These are phyloP conservation scores for Leccinum subtestaceum DNA, from an alignment of 768 basidiomycete genomes.

Conservation along the genomic window DNA sequence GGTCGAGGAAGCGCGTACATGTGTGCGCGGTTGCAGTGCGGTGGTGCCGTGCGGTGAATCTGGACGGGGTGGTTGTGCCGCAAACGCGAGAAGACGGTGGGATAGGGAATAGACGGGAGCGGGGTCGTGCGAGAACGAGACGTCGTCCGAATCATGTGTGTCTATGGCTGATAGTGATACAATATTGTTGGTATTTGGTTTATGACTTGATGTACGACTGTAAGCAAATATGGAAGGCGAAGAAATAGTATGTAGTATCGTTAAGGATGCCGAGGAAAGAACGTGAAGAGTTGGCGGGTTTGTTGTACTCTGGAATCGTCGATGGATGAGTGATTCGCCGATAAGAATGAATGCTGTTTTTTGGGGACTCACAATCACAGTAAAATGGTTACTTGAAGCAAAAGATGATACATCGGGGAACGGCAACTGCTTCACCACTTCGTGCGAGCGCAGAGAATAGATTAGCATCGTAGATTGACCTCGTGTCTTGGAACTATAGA, in stretches of 20 bases:
- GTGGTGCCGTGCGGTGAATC: constrained; percentile 20
- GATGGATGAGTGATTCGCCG: not conserved
- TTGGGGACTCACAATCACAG: constrained; percentile 52
- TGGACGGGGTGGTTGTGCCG: constrained; percentile 35
- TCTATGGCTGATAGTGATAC: constrained; percentile 41
- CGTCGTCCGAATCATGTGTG: constrained; percentile 16
- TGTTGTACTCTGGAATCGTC: constrained; percentile 49
- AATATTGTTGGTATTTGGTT: constrained; percentile 36
- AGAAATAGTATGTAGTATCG: constrained; percentile 48
- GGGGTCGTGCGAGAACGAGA: constrained; percentile 23
- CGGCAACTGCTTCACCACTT: constrained; percentile 46
- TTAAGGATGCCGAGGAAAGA: constrained; percentile 53
- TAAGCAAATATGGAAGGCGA: constrained; percentile 46
- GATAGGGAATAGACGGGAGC: constrained; percentile 61
- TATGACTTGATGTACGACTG: constrained; percentile 34
- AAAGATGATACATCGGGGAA: constrained; percentile 45
- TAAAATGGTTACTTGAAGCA: constrained; percentile 45
- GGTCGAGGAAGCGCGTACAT: constrained; percentile 24
- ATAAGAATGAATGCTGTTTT: not conserved
- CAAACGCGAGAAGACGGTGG: constrained; percentile 61
- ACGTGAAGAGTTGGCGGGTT: constrained; percentile 54
- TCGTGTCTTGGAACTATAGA: constrained; percentile 23
- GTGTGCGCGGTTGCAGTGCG: constrained; percentile 21
- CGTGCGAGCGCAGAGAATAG: constrained; percentile 49
- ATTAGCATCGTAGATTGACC: constrained; percentile 34